These are phyloP conservation scores for Fraxinus velutina DNA, from an alignment of 305 asterid genomes.

Conservation along the genomic window DNA sequence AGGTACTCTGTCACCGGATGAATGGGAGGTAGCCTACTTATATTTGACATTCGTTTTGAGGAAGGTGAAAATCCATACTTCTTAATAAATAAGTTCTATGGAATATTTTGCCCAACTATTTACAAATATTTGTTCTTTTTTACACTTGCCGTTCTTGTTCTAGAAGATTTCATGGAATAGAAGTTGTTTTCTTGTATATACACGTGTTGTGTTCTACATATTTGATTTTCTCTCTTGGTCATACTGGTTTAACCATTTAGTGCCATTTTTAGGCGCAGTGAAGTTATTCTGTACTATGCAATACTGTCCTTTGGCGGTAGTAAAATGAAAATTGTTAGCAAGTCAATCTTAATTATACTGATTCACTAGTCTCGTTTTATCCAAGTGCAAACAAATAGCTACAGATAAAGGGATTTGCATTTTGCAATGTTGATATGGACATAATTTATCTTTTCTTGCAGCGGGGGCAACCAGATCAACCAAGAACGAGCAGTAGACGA, in stretches of 20 bases:
- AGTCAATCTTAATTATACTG: not conserved
- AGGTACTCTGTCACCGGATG: slow-evolving; percentile 90
- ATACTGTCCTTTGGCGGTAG: not conserved
- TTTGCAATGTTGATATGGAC: not conserved
- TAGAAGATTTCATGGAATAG: not conserved
- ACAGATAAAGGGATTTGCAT: not conserved
- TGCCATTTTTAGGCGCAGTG: not conserved
- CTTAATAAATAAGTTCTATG: not conserved
- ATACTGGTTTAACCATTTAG: not conserved
- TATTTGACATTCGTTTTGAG: slow-evolving; percentile 73
- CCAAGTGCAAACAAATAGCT: not conserved
- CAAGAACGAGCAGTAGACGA: slow-evolving; percentile 31
- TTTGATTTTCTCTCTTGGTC: not conserved
- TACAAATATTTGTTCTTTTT: not conserved
- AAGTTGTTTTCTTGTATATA: not conserved
- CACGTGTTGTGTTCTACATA: not conserved
- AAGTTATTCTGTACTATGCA: not conserved
- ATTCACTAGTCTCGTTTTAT: not conserved
- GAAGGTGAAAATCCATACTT: slow-evolving; percentile 43
- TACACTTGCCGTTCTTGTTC: not conserved
- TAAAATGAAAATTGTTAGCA: not conserved
- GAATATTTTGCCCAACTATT: not conserved
- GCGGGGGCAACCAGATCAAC: slow-evolving; percentile 63
- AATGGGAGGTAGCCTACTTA: slow-evolving; percentile 95
- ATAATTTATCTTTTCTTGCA: slow-evolving; percentile 21